These are phyloP conservation scores for Chloromonas sp. DNA, from an alignment of 163 green algal genomes.

Conservation along the genomic window DNA sequence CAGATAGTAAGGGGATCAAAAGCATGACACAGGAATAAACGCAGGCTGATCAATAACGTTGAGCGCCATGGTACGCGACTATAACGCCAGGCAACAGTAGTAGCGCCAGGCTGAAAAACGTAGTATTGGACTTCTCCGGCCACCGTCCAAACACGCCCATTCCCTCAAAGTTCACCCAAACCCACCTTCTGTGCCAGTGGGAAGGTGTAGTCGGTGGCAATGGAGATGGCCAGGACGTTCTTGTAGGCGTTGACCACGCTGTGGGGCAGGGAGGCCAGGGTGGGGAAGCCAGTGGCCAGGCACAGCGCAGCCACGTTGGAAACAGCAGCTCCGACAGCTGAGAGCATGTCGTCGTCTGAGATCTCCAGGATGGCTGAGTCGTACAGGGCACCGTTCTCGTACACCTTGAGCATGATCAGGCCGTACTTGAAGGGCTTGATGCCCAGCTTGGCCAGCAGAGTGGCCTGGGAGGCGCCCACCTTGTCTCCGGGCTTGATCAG, in stretches of 20 bases:
- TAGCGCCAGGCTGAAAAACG: no score
- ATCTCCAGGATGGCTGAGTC: slow-evolving; percentile 91
- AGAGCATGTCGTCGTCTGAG: slow-evolving; percentile 85
- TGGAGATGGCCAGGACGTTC: slow-evolving; percentile 91
- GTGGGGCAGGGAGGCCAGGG: slow-evolving; percentile 87
- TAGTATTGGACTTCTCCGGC: no score
- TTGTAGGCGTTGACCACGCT: slow-evolving; percentile 97
- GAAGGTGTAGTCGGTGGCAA: slow-evolving; percentile 96
- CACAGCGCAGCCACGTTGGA: slow-evolving; percentile 83
- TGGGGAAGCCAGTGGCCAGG: slow-evolving; percentile 83
- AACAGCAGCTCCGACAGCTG: slow-evolving; percentile 60
- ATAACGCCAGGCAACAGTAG: no score
- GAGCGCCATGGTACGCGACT: no score
- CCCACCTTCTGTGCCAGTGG: slow-evolving; percentile 83
- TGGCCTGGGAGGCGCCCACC: slow-evolving; percentile 92
- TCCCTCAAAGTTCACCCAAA: no score
- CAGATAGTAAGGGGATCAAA: no score
- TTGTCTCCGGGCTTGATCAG: slow-evolving; percentile 89
- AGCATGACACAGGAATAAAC: no score
- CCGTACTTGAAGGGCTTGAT: slow-evolving; percentile 97
- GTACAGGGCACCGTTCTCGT: slow-evolving; percentile 85
- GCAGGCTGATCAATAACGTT: no score
- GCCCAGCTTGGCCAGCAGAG: slow-evolving; percentile 95
- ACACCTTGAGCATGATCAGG: slow-evolving; percentile 81
- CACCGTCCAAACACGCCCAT: no score